Evolutionary conservation across 345 rosid species (phyloP).

Genomic region (Bruguiera gymnorhiza): DNA sequence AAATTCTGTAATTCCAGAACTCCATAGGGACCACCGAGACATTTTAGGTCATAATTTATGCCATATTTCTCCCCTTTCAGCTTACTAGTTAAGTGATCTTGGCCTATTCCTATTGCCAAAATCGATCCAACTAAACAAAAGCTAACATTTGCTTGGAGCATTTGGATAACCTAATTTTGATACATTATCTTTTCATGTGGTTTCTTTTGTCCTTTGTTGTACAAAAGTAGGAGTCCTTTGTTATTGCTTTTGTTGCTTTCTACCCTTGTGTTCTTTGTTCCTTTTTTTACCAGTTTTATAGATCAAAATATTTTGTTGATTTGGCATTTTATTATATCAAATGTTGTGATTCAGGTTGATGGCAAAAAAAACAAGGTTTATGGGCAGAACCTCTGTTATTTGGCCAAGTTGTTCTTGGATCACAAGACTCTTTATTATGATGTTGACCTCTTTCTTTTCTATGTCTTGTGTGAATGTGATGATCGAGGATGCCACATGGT

Average conservation of each 20-base stretch:
- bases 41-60: too few relatives aligned
- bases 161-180: too few relatives aligned
- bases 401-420: slow-evolving; percentile 96
- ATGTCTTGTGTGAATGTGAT: slow-evolving; percentile 92
- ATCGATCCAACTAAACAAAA: too few relatives aligned
- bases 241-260: background rate
- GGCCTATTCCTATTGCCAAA: too few relatives aligned
- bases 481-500: slow-evolving; percentile 99
- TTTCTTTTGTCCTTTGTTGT: too few relatives aligned
- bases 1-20: too few relatives aligned
- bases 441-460: slow-evolving; percentile 90
- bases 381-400: slow-evolving; percentile 96
- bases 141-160: too few relatives aligned
- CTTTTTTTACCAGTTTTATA: background rate
- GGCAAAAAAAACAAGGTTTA: slow-evolving; percentile 99
- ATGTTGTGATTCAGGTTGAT: slow-evolving; percentile 50
- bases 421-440: slow-evolving; percentile 99
- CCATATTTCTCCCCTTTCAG: too few relatives aligned
- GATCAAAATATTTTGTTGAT: slow-evolving; percentile 4
- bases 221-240: background rate
- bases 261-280: too few relatives aligned
- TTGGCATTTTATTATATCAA: background rate
- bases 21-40: too few relatives aligned
- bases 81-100: too few relatives aligned
- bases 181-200: too few relatives aligned